phyloP scores from a whole-genome alignment of 208 protist genomes.

The Spironucleus salmonicida region DNA sequence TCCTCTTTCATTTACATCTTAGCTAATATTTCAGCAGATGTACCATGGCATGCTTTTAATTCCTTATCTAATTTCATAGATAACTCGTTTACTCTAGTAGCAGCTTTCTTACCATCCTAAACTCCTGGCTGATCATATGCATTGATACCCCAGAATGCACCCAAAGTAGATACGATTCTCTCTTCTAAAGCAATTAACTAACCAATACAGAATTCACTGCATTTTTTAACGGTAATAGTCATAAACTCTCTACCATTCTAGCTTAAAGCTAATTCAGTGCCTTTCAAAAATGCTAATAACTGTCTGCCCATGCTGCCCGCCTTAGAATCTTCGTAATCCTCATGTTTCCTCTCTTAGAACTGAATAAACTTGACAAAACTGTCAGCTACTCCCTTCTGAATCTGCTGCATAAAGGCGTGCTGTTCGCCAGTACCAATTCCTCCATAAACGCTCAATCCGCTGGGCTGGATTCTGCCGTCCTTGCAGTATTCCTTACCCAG shows the following conservation, averaged over 20 bases:
- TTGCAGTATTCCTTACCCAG: conserved; percentile 40
- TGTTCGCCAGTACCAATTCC: conserved; percentile 46
- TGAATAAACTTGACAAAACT: conserved; percentile 38
- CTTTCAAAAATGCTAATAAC: conserved; percentile 45
- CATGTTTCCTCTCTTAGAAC: not conserved
- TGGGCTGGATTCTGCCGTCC: not conserved
- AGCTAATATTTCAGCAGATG: too few species aligned
- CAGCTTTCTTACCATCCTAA: conserved; percentile 45
- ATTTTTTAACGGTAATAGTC: not conserved
- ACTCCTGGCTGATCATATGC: conserved; percentile 50
- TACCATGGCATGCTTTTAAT: too few species aligned
- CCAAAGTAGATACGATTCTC: conserved; percentile 40
- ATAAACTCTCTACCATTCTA: conserved; percentile 40
- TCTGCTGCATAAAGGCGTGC: conserved; percentile 49
- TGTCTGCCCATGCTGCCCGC: conserved; percentile 44
- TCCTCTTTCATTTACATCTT: too few species aligned
- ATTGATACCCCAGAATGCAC: conserved; percentile 40
- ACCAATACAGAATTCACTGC: conserved; percentile 36
- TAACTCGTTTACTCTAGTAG: conserved; percentile 29
- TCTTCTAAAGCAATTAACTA: conserved; percentile 48
- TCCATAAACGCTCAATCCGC: conserved; percentile 42
- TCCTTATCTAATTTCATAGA: not conserved
- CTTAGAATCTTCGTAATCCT: conserved; percentile 31
- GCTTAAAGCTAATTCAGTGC: conserved; percentile 42
- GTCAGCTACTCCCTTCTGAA: conserved; percentile 46